Conservation (phyloP, 1,139 yeast species). For the Sugiyamaella grinbergsii region DNA sequence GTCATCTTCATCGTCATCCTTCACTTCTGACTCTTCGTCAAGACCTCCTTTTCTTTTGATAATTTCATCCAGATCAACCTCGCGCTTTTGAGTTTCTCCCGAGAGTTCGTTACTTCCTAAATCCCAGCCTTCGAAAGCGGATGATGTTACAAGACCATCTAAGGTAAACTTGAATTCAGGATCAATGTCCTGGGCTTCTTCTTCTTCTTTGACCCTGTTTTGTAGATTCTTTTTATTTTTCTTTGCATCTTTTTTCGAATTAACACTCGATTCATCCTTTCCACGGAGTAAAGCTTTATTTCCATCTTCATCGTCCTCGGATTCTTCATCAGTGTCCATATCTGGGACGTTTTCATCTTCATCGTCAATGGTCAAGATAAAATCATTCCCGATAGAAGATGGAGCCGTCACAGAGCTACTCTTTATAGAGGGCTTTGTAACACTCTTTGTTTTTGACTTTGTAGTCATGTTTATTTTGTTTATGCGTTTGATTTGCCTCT, state of each 20-base stretch:
- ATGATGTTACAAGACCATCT: slow-evolving; percentile 56
- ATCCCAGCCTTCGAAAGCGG: slow-evolving; percentile 78
- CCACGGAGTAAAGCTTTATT: slow-evolving; percentile 34
- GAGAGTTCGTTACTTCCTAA: slow-evolving; percentile 53
- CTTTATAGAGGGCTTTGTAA: neutral
- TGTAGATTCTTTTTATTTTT: slow-evolving; percentile 41
- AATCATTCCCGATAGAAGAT: slow-evolving; percentile 43
- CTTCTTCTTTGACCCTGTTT: slow-evolving; percentile 38
- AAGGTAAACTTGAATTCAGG: slow-evolving; percentile 75
- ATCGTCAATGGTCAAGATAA: slow-evolving; percentile 75
- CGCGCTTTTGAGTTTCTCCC: slow-evolving; percentile 46
- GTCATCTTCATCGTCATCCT: slow-evolving; percentile 39
- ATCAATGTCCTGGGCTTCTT: slow-evolving; percentile 51
- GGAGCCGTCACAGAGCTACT: neutral
- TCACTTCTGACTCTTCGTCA: slow-evolving; percentile 44
- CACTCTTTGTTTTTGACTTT: slow-evolving; percentile 12
- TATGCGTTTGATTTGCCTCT: neutral
- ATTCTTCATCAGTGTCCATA: slow-evolving; percentile 56
- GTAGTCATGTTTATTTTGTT: slow-evolving; percentile 1
- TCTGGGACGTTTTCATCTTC: slow-evolving; percentile 63
- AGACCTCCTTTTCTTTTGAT: slow-evolving; percentile 61
- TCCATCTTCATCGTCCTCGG: slow-evolving; percentile 40
- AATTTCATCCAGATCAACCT: slow-evolving; percentile 85
- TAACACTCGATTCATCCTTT: slow-evolving; percentile 26
- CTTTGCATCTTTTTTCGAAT: slow-evolving; percentile 34